phyloP scores from a whole-genome alignment of 192 early-diverging fungal genomes.

The Allomyces arbusculus region DNA sequence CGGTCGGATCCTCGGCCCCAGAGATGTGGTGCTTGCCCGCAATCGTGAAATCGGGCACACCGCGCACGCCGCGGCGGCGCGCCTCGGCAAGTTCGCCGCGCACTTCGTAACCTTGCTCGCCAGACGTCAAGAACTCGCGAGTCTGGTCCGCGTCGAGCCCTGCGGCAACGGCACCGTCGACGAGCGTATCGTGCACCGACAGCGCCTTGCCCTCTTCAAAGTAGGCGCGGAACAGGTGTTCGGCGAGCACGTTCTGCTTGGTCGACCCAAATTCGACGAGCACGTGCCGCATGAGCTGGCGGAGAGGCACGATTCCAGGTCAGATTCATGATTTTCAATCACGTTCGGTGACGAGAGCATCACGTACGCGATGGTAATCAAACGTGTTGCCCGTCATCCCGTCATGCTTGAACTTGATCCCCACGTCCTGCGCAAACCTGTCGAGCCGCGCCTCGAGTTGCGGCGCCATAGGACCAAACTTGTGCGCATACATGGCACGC shows the following conservation, averaged over 20 bases:
- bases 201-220: constrained; percentile 53
- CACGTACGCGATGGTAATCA: constrained; percentile 29
- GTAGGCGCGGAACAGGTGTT: constrained; percentile 41
- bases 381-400: constrained; percentile 42
- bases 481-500: constrained; percentile 28
- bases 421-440: constrained; percentile 31
- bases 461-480: constrained; percentile 40
- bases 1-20: no score
- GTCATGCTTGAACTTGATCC: constrained; percentile 42
- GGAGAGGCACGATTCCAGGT: no score
- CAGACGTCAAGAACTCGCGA: constrained; percentile 26
- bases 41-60: constrained; percentile 54
- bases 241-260: constrained; percentile 33
- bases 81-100: constrained; percentile 20
- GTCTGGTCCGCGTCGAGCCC: constrained; percentile 32
- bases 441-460: constrained; percentile 32
- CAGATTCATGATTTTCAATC: no score
- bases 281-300: no score
- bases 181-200: constrained; percentile 32
- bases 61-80: constrained; percentile 24
- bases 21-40: constrained; percentile 22
- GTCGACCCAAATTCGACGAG: constrained; percentile 33
- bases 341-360: no score
- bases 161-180: constrained; percentile 28
- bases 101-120: constrained; percentile 27